These are phyloP conservation scores for Ceratocystis cubensis DNA, from an alignment of 2,329 filamentous ascomycete genomes.

Conservation along the genomic window DNA sequence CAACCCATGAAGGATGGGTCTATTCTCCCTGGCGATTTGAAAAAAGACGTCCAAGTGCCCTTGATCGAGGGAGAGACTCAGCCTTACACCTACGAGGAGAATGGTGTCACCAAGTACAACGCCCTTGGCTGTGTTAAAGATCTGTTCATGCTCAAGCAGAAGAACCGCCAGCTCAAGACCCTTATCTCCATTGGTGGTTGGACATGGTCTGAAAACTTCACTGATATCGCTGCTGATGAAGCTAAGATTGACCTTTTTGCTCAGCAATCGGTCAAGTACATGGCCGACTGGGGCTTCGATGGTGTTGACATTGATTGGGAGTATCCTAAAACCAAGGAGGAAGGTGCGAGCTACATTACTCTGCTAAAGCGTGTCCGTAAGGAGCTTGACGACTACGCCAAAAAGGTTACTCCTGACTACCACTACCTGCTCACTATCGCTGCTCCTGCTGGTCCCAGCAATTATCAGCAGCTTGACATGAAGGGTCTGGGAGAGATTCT, in stretches of 20 bases:
- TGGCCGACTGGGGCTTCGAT: constrained; percentile 59
- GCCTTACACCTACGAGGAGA: constrained; percentile 35
- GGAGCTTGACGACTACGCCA: constrained; percentile 39
- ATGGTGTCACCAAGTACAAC: constrained; percentile 51
- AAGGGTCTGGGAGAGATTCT: constrained; percentile 35
- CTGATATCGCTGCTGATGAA: constrained; percentile 50
- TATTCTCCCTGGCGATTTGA: constrained; percentile 57
- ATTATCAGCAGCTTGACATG: constrained; percentile 39
- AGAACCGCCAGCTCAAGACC: constrained; percentile 63
- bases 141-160: constrained; percentile 62
- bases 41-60: constrained; percentile 60
- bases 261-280: constrained; percentile 50
- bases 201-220: constrained; percentile 70
- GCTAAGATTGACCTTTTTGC: constrained; percentile 56
- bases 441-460: constrained; percentile 35
- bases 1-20: constrained; percentile 61
- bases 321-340: constrained; percentile 29
- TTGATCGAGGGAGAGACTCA: constrained; percentile 35
- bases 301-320: constrained; percentile 36
- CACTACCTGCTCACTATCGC: constrained; percentile 45
- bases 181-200: constrained; percentile 74
- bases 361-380: constrained; percentile 35
- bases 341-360: constrained; percentile 35
- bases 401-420: constrained; percentile 33
- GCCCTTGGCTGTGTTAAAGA: constrained; percentile 74